phyloP scores from a whole-genome alignment of 2,329 filamentous ascomycete genomes.

The Beauveria brongniartii region DNA sequence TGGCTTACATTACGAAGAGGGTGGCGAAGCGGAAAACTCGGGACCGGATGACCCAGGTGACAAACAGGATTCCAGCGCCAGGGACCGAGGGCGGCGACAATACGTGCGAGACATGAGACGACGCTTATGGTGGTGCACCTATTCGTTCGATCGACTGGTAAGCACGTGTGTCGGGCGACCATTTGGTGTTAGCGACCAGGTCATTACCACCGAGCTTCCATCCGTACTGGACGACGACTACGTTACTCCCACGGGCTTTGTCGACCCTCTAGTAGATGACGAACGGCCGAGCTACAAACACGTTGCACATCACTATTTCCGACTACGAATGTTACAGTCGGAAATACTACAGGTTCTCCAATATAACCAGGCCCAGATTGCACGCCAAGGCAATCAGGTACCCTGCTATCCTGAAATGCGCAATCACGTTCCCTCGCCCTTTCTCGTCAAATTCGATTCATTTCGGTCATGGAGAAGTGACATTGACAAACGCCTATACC shows the following conservation, averaged over 20 bases:
- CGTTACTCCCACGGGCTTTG: constrained; percentile 73
- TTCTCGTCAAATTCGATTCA: constrained; percentile 72
- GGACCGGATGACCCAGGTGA: constrained; percentile 15
- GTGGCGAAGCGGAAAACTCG: constrained; percentile 53
- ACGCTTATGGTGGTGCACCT: constrained; percentile 94
- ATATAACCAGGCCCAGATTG: constrained; percentile 79
- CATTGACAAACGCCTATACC: constrained; percentile 71
- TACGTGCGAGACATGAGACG: constrained; percentile 81
- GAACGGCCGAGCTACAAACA: constrained; percentile 76
- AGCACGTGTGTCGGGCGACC: constrained; percentile 89
- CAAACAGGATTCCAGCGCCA: constrained; percentile 23
- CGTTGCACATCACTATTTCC: constrained; percentile 87
- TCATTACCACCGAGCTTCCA: constrained; percentile 91
- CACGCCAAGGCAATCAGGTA: constrained; percentile 58
- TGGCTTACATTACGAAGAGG: constrained; percentile 88
- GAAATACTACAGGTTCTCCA: constrained; percentile 93
- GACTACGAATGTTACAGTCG: constrained; percentile 79
- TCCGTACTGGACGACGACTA: constrained; percentile 80
- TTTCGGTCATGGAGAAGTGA: constrained; percentile 85
- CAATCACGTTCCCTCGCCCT: constrained; percentile 73
- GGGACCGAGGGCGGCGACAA: constrained; percentile 60
- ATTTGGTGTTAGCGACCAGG: constrained; percentile 91
- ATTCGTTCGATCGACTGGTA: constrained; percentile 89
- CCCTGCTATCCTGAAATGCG: constrained; percentile 65
- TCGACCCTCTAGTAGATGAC: constrained; percentile 47